Base-by-base conservation (phyloP, 306 rosid species). In the Cotoneaster glaucophyllus region DNA sequence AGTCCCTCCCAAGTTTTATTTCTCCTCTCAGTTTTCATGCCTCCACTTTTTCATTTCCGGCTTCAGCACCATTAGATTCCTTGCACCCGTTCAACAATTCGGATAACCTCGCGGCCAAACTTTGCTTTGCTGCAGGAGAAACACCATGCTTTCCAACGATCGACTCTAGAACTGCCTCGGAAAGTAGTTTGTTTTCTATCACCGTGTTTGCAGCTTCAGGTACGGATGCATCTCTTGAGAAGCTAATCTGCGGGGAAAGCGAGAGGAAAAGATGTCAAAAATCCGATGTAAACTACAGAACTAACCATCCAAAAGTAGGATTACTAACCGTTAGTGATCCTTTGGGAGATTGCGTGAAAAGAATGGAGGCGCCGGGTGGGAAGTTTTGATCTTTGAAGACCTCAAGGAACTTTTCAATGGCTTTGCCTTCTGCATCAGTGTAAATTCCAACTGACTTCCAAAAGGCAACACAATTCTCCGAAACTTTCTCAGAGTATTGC, bases 71-170 rank as follows among this genome's bases (percentile, higher is more conserved):
- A 24, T 48, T 58, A 41, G 41, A 1, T 37, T 37, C 9, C 41
- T 37, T 37, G 41, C 21, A 34, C 25, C 64, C 70, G 57, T 78
- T 80, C 39, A 91, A 61, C 64, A 88, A 67, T 37, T 78, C 74
- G 2, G 64, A 62, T 1, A 90, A 71, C 29, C 91, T 85, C 43
- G 77, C 10, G 4, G 98, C 91, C 79, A 94, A 81, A 78, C 86
- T 86, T 52, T 72, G 69, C 84, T 78, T 91, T 19, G 93, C 84
- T 19, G 15, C 90, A 11, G 98, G 98, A 44, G 96, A 88, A 70
- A 91, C 98, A 6, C 97, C 94, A 73, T 83, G 63, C 82, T 88
- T 84, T 0, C 98, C 94, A 1, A 93, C 62, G 71, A 93, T 91
- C 1, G 97, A 88, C 80, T 88, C 96, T 11, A 91, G 25, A 4